Base-by-base conservation (phyloP, 2,329 filamentous ascomycete species). In the Epichloe bromicola region DNA sequence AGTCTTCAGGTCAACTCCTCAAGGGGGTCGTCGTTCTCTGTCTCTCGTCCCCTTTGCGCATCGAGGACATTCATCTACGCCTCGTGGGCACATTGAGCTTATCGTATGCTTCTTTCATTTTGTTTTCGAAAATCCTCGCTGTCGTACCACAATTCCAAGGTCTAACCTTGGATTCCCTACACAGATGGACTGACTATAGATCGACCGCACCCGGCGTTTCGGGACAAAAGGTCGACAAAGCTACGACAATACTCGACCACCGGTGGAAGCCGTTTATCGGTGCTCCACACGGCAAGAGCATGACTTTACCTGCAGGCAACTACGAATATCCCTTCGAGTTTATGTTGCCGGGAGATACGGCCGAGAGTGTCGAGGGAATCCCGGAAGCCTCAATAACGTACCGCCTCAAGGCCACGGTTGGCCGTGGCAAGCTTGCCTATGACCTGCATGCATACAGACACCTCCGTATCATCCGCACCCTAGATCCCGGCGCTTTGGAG, bases 331-430 rank as follows among this genome's bases (percentile, higher is more conserved):
- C 85, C 0, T 91, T 93, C 64, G 82, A 88, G 58, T 72, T 83
- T 52, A 73, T 85, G 52, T 71, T 91, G n/a, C 78, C 84, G 15
- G 86, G 86, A 52, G 71, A 79, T 59, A 82, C 76, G 23, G 79
- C 88, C 17, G 93, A 97, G 74, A 95, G 88, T 62, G 80, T 98
- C 40, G 93, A 97, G 68, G 93, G 93, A 3, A 73, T 97, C 51
- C 76, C 79, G 51, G 87, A 94, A 59, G 90, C 86, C 15, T 91
- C 85, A 69, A 83, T 97, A 54, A 85, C 88, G 46, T 98, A 97
- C 69, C 83, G 86, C 57, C 75, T 98, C 61, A 95, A 95, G 68
- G 93, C 91, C 2, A 90, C 88, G 48, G 83, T 97, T 48, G 86
- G 85, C 44, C 74, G 90, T 53, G 87, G 89, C 55, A 94, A 93